Conservation (phyloP, 345 rosid genomes). For the Murraya koenigii region DNA sequence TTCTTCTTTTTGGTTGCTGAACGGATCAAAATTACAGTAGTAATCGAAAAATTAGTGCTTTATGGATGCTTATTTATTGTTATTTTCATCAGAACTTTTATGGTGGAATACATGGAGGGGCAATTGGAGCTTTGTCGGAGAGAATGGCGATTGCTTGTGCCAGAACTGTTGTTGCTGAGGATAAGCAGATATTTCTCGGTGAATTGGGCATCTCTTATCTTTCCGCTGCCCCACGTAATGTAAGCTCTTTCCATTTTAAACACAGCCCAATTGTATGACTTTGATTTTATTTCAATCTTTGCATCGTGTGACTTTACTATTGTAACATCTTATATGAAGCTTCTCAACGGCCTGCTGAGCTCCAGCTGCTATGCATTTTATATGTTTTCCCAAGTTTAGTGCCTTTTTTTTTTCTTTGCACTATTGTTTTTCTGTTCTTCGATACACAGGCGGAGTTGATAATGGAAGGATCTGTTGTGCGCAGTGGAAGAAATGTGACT, state of each 20-base stretch:
- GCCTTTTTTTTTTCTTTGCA: neutral
- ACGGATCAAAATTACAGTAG: too few relatives aligned
- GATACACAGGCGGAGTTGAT: conserved; percentile 44
- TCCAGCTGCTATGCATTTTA: neutral
- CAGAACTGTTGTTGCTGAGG: conserved; percentile 54
- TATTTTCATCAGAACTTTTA: conserved; percentile 38
- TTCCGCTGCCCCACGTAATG: conserved; percentile 44
- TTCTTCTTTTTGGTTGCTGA: too few relatives aligned
- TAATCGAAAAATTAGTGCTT: too few relatives aligned
- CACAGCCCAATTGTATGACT: too few relatives aligned
- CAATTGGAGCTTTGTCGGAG: conserved; percentile 64
- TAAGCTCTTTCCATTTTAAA: neutral
- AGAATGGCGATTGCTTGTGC: conserved; percentile 64
- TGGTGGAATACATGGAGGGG: conserved; percentile 66
- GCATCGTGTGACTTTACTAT: neutral
- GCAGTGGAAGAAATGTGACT: conserved; percentile 74
- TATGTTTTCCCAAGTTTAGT: neutral
- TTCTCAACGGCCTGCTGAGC: neutral
- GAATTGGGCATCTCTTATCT: conserved; percentile 71
- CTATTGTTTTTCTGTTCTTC: neutral
- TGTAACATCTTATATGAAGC: neutral
- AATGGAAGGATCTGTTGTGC: conserved; percentile 55
- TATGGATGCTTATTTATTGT: too few relatives aligned
- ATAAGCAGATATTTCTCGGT: conserved; percentile 58
- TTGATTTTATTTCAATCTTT: too few relatives aligned